Base-by-base conservation (phyloP, 2,329 filamentous ascomycete genomes). In the Orbilia quercus region DNA sequence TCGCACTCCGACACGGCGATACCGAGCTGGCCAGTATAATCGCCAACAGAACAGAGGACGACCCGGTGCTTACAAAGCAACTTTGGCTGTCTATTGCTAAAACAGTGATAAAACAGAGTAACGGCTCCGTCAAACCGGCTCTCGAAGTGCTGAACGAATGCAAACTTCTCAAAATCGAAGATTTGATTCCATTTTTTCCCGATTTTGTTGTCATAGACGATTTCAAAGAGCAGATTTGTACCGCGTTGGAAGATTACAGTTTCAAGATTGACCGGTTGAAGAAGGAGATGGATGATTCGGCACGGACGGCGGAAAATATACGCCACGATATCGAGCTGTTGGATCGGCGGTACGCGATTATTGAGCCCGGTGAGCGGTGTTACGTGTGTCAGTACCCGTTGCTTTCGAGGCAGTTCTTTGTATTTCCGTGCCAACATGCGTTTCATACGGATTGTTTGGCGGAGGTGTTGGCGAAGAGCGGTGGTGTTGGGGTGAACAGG, bases 151-250 rank as follows among this genome's bases (percentile, higher is more conserved):
- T 98, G 11, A 91, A 92, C 77, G 89, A 92, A 7, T 97, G 94
- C 80, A 92, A 97, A 73, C 85, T 98, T 11, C 86, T 99, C 53
- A 90, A 90, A 75, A 99, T 99, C 75, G 95, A 99, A 82, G 95
- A 99, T 78, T 82, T 99, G 28, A 98, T 99, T 42, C 95, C 95
- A 0, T 97, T 99, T 83, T 99, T 99, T 82, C 95, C 95, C 0
- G 95, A 99, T 80, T 99, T 99, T 79, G 92, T 98, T 22, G 91
- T 98, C 57, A 98, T 99, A 75, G 95, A 99, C 79, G 95, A 98
- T 80, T 99, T 99, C 85, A 97, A 98, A 80, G 93, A 98, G 75
- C 95, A 99, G 80, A 98, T 99, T 38, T 99, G 95, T 82, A 85
- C 88, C 0, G 95, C 96, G 0, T 85, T 99, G 0, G 95, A 99